These are phyloP conservation scores for Peronospora belbahrii DNA, from an alignment of 352 stramenopile species.

Conservation along the genomic window DNA sequence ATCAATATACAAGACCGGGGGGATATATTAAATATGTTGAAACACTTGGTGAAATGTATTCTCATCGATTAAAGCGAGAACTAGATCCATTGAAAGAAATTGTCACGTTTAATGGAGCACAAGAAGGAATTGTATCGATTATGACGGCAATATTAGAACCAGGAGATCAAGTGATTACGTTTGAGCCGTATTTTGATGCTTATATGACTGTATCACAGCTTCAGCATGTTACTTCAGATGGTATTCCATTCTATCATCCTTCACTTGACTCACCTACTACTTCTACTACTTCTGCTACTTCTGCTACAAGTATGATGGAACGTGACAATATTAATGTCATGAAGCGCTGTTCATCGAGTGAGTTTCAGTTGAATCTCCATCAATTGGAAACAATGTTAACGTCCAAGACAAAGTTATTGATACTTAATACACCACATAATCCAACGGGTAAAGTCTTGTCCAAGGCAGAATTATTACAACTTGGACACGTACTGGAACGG, in stretches of 20 bases:
- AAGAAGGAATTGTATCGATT: constrained; percentile 81
- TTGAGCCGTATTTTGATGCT: constrained; percentile 88
- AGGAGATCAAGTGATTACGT: constrained; percentile 79
- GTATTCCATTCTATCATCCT: constrained; percentile 67
- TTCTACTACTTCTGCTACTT: too few species aligned
- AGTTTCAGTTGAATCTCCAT: constrained; percentile 81
- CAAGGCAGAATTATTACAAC: constrained; percentile 86
- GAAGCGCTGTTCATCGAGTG: constrained; percentile 47
- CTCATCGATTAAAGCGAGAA: constrained; percentile 47
- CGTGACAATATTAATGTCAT: too few species aligned
- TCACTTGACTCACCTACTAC: too few species aligned
- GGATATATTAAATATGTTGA: constrained; percentile 74
- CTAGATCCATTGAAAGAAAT: constrained; percentile 75
- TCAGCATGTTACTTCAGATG: constrained; percentile 47
- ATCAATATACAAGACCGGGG: constrained; percentile 88
- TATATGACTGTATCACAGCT: constrained; percentile 66
- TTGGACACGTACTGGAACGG: constrained; percentile 77
- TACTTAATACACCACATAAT: constrained; percentile 99
- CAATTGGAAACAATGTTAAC: constrained; percentile 86
- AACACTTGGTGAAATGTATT: constrained; percentile 77
- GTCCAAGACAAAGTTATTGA: constrained; percentile 88
- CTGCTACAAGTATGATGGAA: too few species aligned
- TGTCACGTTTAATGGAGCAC: constrained; percentile 83
- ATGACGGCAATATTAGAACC: constrained; percentile 71
- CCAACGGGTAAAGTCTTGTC: constrained; percentile 97